A percentile compares a stretch with the other conserved stretches of the same genome.
Conservation (phyloP, 208 protist genomes). For the Acanthamoeba sp. region DNA sequence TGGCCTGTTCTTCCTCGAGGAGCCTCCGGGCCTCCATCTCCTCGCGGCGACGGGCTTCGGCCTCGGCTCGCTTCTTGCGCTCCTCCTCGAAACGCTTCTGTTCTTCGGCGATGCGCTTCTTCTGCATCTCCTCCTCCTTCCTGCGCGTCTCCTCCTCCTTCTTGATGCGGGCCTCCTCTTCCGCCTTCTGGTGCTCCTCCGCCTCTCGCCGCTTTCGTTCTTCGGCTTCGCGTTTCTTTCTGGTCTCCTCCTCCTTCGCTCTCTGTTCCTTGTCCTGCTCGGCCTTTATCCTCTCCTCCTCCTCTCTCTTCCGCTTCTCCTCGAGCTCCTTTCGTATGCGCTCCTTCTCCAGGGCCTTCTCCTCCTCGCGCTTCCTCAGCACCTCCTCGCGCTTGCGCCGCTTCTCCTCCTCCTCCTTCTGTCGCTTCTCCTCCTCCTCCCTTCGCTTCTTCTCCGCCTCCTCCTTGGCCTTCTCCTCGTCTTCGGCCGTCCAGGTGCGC, state of each 20-base stretch:
- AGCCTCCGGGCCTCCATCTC: not conserved
- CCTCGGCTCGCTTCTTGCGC: not conserved
- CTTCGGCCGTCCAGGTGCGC: constrained; percentile 5
- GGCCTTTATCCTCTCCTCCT: not conserved
- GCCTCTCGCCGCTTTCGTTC: not conserved
- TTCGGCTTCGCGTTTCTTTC: constrained; percentile 31
- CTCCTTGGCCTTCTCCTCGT: constrained; percentile 21
- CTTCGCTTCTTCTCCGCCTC: not conserved
- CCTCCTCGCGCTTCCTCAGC: constrained; percentile 11
- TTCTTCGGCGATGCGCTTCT: constrained; percentile 9
- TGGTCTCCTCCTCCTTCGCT: not conserved
- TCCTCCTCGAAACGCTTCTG: constrained; percentile 26
- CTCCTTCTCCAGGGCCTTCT: constrained; percentile 25
- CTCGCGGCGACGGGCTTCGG: not conserved
- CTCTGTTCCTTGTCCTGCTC: constrained; percentile 5
- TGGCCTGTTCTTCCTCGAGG: constrained; percentile 6
- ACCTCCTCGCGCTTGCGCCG: constrained; percentile 1
- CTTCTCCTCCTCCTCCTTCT: not conserved
- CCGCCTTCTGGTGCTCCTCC: not conserved
- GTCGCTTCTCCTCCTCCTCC: constrained; percentile 15
- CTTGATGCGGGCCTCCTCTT: not conserved
- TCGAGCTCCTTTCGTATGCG: not conserved
- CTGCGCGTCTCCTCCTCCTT: not conserved
- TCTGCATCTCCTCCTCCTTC: constrained; percentile 42
- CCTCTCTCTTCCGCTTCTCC: not conserved